Evolutionary conservation across 2,329 filamentous ascomycete genomes (phyloP), one percentile per base, ranked within the genome.

Genomic region (Xylariomycetidae sp.): DNA sequence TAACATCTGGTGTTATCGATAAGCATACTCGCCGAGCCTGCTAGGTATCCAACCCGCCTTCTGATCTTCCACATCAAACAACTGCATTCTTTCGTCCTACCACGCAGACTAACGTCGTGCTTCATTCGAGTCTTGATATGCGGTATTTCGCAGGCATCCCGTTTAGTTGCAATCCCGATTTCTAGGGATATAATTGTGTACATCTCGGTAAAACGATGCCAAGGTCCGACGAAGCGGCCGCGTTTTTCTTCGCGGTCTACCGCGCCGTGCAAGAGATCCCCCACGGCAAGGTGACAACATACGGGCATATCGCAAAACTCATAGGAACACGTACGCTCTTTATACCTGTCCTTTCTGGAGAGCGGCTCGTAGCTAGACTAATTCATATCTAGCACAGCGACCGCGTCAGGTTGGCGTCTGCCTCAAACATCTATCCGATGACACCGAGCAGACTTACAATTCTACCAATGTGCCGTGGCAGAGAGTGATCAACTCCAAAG

Each of bases 401-500:
- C 79, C 82, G 2, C 77, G 89, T 37, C 90, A 97, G 63, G 89
- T 97, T 6, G 90, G 90, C 33, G 72, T 92, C 29, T 94, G 85
- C 59, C 74, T 97, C 16, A 96, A 95, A 58, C 82, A 95, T 56
- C 77, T 97, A 10, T 77, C 88, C 2, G 53, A 63, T 6, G 69
- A 75, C 37, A 50, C 66, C 0, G 57, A 64, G 0, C 45, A 56
- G 35, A 69, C 61, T 37, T 94, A 83, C 63, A 82, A 95, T 58
- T 69, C 74, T 38, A 69, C 67, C 16, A 96, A 83, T 45, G 90
- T 97, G 4, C 90, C 90, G 0, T 97, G 90, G 90, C 90, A 97
- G 66, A 72, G 92, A 37, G 86, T 97, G 39, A 84, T 97, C 56
- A 95, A 90, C 58, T 67, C 86, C 11, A 90, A 85, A 61, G 89